Percentiles rank a stretch among this genome's conserved stretches.
Evolutionary conservation across 1,284 basidiomycete genomes (phyloP).

Genomic region (Microbotryum silenes-acaulis): DNA sequence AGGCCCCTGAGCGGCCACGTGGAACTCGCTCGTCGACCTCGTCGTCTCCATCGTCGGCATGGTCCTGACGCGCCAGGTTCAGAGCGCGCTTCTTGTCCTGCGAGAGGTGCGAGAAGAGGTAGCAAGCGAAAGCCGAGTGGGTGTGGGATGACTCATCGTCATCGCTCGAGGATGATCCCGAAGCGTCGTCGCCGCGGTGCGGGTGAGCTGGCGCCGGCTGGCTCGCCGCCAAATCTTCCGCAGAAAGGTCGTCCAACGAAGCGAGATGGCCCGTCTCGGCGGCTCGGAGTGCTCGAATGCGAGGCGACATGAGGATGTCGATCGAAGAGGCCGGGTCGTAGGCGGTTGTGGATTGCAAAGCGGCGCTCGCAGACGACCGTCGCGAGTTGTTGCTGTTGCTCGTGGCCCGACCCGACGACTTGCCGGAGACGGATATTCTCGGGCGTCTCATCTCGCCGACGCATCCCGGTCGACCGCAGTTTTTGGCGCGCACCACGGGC

Average conservation of each 20-base stretch:
- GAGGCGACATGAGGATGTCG: slow-evolving; percentile 25
- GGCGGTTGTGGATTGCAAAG: slow-evolving; percentile 10
- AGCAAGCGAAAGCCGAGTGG: slow-evolving; percentile 28
- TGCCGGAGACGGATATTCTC: slow-evolving; percentile 5
- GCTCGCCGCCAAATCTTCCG: background rate
- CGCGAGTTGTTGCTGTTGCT: slow-evolving; percentile 15
- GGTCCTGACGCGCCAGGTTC: background rate
- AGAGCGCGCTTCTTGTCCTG: background rate
- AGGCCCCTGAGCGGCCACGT: background rate
- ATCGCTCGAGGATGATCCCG: background rate
- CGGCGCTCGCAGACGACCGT: slow-evolving; percentile 3
- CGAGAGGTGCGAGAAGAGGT: slow-evolving; percentile 28
- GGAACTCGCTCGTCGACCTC: background rate
- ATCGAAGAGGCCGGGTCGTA: background rate
- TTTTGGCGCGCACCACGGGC: too few relatives aligned
- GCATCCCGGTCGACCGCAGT: slow-evolving; percentile 24
- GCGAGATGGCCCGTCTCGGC: background rate
- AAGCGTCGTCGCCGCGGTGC: background rate
- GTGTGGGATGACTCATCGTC: slow-evolving; percentile 9
- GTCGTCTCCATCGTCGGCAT: too few relatives aligned
- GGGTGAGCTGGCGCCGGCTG: background rate
- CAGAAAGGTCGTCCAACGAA: background rate
- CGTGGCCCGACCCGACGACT: background rate
- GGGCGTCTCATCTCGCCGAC: slow-evolving; percentile 15
- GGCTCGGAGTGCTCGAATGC: slow-evolving; percentile 14